Base-by-base conservation (phyloP, 2,329 filamentous ascomycete genomes). In the Penicillium sp. region DNA sequence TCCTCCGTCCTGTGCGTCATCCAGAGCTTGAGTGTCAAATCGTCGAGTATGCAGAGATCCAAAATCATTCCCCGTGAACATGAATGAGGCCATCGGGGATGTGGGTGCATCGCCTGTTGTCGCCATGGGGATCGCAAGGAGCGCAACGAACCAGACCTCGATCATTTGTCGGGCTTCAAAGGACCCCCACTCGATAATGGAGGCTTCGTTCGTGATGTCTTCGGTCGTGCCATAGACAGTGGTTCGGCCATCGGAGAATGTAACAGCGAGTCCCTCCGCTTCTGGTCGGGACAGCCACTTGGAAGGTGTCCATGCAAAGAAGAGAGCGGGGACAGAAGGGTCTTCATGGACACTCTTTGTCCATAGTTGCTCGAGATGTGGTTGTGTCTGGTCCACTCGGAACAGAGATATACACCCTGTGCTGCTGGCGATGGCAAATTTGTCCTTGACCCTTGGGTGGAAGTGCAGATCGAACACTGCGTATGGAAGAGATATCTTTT, bases 391-490 rank as follows among this genome's bases (percentile, higher is more conserved):
- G 36, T 57, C 54, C 34, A 67, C 52, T 11, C 65, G 58, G 39
- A 75, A 75, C 7, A 74, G 50, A 4, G 65, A 55, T 2, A 69
- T 59, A 13, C 58, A 39, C 85, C 69, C 54, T 66, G 85, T 88
- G 52, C 89, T 95, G 1, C 86, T 88, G 7, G 88, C 88, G 3
- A 85, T 82, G 8, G 83, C 89, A 45, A 95, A 76, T 3, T 86
- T 70, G 28, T 76, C 75, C 43, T 68, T 70, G 45, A 74, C 65
- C 44, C 69, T 62, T 1, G 79, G 81, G 51, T 84, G 81, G 66
- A 96, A 97, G 58, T 90, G 88, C 28, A 96, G 73, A 64, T 96
- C 90, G 45, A 96, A 78, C 27, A 96, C 78, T 5, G 88, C 90
- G 45, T 83, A 88, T 4, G 82, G 78, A 24, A 86, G 82, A 4